phyloP scores from a whole-genome alignment of 768 basidiomycete genomes.

The Psilocybe cyanescens region DNA sequence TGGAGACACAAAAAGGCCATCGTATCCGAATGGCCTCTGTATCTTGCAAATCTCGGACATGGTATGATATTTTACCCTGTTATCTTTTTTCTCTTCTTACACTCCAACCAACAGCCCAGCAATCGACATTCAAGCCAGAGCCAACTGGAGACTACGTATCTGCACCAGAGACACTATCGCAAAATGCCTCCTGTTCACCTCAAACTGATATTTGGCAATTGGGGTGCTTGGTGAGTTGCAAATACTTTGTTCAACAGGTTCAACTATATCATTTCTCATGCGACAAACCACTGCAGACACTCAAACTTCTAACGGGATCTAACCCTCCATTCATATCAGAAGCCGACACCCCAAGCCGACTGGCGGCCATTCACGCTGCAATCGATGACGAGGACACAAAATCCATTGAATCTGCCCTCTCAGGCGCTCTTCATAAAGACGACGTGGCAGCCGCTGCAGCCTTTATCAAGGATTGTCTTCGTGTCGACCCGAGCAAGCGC shows the following conservation, averaged over 20 bases:
- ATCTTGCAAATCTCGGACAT: constrained; percentile 15
- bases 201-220: constrained; percentile 24
- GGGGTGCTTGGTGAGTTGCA: constrained; percentile 13
- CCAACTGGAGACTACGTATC: constrained; percentile 6
- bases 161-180: constrained; percentile 19
- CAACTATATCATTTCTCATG: neutral
- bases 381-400: constrained; percentile 3
- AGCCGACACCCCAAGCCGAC: neutral
- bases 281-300: constrained; percentile 2
- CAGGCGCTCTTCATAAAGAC: constrained; percentile 1
- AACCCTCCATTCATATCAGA: constrained; percentile 1
- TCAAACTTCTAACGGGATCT: constrained; percentile 12
- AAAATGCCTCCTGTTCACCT: constrained; percentile 13
- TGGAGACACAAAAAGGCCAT: constrained; percentile 14
- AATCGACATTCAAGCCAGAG: constrained; percentile 11
- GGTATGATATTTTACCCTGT: constrained; percentile 1
- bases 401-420: constrained; percentile 6
- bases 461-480: constrained; percentile 17
- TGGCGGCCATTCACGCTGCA: constrained; percentile 3
- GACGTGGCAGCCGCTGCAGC: constrained; percentile 7
- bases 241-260: neutral
- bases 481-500: constrained; percentile 13
- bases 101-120: constrained; percentile 10
- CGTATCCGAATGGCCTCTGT: constrained; percentile 18
- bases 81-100: neutral